Percentiles rank a stretch among this genome's conserved stretches.
Conservation (phyloP, 163 green algal genomes). For the Scenedesmus sp. region DNA sequence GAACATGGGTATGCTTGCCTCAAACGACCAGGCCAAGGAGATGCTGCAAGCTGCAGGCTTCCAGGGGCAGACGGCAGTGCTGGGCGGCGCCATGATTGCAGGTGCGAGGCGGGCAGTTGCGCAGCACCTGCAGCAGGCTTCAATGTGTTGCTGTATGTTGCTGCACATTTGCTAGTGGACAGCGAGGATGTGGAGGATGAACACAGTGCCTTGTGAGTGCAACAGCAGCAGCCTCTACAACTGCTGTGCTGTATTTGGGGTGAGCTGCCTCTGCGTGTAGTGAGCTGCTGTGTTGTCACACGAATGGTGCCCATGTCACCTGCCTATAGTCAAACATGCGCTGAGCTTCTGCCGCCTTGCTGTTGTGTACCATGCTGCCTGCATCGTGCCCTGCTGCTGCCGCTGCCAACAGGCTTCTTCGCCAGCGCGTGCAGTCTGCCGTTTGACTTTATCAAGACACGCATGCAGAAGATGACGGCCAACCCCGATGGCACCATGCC, state of each 20-base stretch:
- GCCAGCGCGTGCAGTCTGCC: constrained; percentile 91
- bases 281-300: no score
- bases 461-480: constrained; percentile 93
- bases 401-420: constrained; percentile 83
- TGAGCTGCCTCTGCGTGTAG: no score
- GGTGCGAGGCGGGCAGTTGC: constrained; percentile 59
- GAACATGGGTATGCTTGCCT: constrained; percentile 99
- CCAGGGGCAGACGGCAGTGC: constrained; percentile 65
- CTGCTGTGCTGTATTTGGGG: no score
- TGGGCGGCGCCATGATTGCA: constrained; percentile 82
- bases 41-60: constrained; percentile 85
- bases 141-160: not conserved
- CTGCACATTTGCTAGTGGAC: not conserved
- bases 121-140: not conserved
- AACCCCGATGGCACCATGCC: constrained; percentile 85
- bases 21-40: constrained; percentile 98
- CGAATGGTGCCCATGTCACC: not conserved
- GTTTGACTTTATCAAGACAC: constrained; percentile 99
- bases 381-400: not conserved
- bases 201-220: not conserved
- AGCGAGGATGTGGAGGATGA: no score
- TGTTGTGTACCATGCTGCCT: not conserved
- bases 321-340: not conserved
- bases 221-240: not conserved
- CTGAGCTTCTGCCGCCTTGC: not conserved